phyloP scores from a whole-genome alignment of 2,329 filamentous ascomycete species.

The Ophiostoma triangulosporum region DNA sequence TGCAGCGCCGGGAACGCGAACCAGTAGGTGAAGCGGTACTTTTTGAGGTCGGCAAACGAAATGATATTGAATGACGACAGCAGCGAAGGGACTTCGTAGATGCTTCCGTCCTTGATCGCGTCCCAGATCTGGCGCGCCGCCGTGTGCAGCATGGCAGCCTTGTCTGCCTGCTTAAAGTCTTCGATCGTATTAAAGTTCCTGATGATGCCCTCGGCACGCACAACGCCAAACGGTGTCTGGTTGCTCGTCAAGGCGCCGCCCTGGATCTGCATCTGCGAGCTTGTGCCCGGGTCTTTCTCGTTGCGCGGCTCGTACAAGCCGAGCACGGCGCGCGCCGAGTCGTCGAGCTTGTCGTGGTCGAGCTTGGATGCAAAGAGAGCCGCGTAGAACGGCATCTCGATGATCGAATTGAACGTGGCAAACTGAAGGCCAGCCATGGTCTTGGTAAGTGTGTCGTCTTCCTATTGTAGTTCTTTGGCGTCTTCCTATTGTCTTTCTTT shows the following conservation, averaged over 20 bases:
- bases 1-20: conserved; percentile 92
- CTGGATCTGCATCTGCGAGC: conserved; percentile 80
- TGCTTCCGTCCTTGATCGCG: conserved; percentile 89
- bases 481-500: neutral
- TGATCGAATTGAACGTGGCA: conserved; percentile 82
- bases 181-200: conserved; percentile 95
- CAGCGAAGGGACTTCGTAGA: conserved; percentile 87
- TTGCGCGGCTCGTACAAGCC: conserved; percentile 79
- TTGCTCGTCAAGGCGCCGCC: conserved; percentile 46
- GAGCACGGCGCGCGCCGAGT: conserved; percentile 73
- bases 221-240: conserved; percentile 42
- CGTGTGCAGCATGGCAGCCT: conserved; percentile 60
- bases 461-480: conserved; percentile 7
- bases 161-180: conserved; percentile 77
- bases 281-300: conserved; percentile 56
- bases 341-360: conserved; percentile 92
- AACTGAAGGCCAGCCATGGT: conserved; percentile 50
- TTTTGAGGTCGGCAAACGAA: conserved; percentile 91
- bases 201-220: conserved; percentile 83
- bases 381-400: conserved; percentile 90
- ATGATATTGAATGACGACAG: conserved; percentile 80
- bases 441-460: no score
- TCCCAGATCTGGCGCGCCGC: conserved; percentile 81
- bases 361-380: conserved; percentile 88
- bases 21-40: conserved; percentile 96